phyloP scores from a whole-genome alignment of 2,329 filamentous ascomycete species.

The Diaporthe sp. region DNA sequence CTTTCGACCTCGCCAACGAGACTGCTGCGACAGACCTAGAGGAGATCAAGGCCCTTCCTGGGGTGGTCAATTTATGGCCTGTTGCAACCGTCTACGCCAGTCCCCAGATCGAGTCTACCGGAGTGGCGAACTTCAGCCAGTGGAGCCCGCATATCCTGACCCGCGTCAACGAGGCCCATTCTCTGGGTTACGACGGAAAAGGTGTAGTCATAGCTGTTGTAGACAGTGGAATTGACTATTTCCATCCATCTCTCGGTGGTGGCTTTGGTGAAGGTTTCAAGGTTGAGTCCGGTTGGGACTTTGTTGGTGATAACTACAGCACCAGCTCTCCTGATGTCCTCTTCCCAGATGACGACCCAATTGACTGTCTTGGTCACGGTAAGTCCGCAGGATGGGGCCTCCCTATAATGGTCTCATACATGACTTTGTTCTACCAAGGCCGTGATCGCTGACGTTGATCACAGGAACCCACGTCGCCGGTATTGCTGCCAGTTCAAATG shows the following conservation, averaged over 20 bases:
- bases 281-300: constrained; percentile 53
- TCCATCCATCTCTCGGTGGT: constrained; percentile 56
- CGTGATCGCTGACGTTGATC: neutral
- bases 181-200: constrained; percentile 5
- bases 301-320: constrained; percentile 51
- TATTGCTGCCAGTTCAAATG: constrained; percentile 4
- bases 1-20: constrained; percentile 37
- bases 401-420: constrained; percentile 34
- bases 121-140: constrained; percentile 3
- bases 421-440: too few relatives aligned
- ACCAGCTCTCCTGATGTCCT: constrained; percentile 40
- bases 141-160: constrained; percentile 18
- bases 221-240: constrained; percentile 56
- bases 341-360: constrained; percentile 53
- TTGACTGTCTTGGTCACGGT: constrained; percentile 47
- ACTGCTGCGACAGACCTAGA: constrained; percentile 24
- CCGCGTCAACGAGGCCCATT: neutral
- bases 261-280: constrained; percentile 55
- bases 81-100: constrained; percentile 17
- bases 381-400: constrained; percentile 47
- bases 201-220: constrained; percentile 41
- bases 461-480: constrained; percentile 2
- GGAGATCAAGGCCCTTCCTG: constrained; percentile 38
- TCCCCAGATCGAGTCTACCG: constrained; percentile 1
- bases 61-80: constrained; percentile 41